Percentiles rank a stretch among this genome's conserved stretches.
These are phyloP conservation scores for Monosporozyma yasuniensis DNA, from an alignment of 805 yeast species.

Conservation along the genomic window DNA sequence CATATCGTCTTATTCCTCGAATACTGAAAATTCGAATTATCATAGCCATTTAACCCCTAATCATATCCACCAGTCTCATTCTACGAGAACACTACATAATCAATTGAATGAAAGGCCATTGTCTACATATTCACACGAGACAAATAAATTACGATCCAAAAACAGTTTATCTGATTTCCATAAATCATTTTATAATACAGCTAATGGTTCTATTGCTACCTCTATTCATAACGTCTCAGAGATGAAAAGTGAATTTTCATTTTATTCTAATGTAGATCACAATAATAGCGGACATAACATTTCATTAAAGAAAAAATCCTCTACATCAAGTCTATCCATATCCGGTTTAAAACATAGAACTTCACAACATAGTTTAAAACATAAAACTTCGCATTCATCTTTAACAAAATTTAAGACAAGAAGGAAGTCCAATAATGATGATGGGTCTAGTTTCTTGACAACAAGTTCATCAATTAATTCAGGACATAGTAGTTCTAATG, in stretches of 20 bases:
- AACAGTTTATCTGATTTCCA: constrained; percentile 21
- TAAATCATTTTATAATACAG: constrained; percentile 9
- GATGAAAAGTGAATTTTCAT: constrained; percentile 1
- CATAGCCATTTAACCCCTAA: neutral
- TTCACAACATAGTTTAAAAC: constrained; percentile 22
- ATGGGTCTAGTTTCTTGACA: constrained; percentile 6
- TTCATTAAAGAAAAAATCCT: constrained; percentile 13
- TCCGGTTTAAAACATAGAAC: constrained; percentile 15
- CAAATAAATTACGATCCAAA: constrained; percentile 10
- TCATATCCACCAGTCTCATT: constrained; percentile 1
- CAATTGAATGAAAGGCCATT: constrained; percentile 3
- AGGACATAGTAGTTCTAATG: constrained; percentile 2
- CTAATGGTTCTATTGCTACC: neutral
- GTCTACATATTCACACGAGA: constrained; percentile 4
- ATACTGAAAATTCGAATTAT: neutral
- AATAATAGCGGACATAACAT: neutral
- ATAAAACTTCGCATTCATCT: constrained; percentile 29
- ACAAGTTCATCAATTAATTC: constrained; percentile 4
- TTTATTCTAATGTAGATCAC: neutral
- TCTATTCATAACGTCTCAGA: neutral
- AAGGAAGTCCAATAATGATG: constrained; percentile 19
- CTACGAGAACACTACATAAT: neutral
- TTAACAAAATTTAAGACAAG: constrained; percentile 24
- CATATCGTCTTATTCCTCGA: neutral
- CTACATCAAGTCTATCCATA: constrained; percentile 18